Base-by-base conservation (phyloP, 805 yeast genomes). In the Kazachstania taianensis region DNA sequence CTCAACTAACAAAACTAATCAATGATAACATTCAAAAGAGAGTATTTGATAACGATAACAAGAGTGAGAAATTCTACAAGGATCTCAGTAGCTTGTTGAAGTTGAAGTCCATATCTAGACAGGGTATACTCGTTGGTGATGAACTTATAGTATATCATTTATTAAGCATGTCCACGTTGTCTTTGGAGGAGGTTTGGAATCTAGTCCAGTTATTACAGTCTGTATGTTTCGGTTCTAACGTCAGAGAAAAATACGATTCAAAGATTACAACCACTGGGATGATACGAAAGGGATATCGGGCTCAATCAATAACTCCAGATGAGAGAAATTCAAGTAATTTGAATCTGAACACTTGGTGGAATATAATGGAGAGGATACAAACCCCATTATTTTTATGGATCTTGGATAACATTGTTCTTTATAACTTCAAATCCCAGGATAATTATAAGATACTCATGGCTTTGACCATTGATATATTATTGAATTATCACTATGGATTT, bases 401-500 rank as follows among this genome's bases (percentile, higher is more conserved):
- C 14, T 13, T 58, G 28, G 62, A 57, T 36, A 41, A 50, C 13
- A 51, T 57, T 14, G 48, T 55, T 9, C 8, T 22, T 4, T 22
- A 44, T 47, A 65, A 52, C 37, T 46, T 53, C 51, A 52, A 61
- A 50, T 9, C 10, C 2, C 34, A 37, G 28, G 37, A 43, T 16
- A 62, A 64, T 37, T 65, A 68, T 46, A 68, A 64, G 43, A 44
- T 64, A 2, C 43, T 65, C 17, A 54, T 62, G 22, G 55, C 73
- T 0, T 46, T 69, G 13, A 44, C 65, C 8, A 32, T 67, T 20
- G 62, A 66, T n/a, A 53, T 71, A 5, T 44, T 70, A 20, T 50
- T 64, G 32, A 67, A 71, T 41, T 65, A 69, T 45, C 76, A 72
- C 49, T 70, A 63, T 48, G 76, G 76, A 2, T 72, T 61, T 40